A percentile compares a stretch with the other conserved stretches of the same genome.
These are phyloP conservation scores for Colletotrichum plurivorum DNA, from an alignment of 2,329 filamentous ascomycete genomes.

Conservation along the genomic window DNA sequence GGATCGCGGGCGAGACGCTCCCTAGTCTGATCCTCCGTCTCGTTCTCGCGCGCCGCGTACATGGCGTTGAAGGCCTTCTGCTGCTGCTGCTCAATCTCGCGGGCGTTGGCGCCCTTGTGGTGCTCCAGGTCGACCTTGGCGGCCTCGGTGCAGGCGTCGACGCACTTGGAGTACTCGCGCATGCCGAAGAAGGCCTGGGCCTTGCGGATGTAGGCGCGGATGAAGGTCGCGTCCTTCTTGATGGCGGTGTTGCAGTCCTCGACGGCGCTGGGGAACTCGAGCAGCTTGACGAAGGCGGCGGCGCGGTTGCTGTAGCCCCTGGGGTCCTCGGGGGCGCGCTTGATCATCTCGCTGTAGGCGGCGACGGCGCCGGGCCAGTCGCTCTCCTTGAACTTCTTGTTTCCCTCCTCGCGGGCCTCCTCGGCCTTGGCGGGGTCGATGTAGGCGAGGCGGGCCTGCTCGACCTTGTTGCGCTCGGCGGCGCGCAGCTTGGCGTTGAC, in stretches of 20 bases:
- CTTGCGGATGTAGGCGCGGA: conserved; percentile 96
- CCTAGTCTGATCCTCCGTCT: conserved; percentile 96
- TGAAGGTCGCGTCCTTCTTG: conserved; percentile 91
- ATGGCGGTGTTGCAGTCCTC: conserved; percentile 94
- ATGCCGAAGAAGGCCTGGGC: conserved; percentile 96
- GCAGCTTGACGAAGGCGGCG: conserved; percentile 95
- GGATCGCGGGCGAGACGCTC: conserved; percentile 92
- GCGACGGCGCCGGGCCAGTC: conserved; percentile 97
- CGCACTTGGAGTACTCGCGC: conserved; percentile 96
- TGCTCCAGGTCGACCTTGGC: conserved; percentile 79
- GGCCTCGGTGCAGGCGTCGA: conserved; percentile 91
- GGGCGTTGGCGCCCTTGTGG: conserved; percentile 80
- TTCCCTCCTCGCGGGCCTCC: conserved; percentile 93
- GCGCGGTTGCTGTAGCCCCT: conserved; percentile 98
- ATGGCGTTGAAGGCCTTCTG: conserved; percentile 93
- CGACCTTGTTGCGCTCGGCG: conserved; percentile 88
- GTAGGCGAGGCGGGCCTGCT: conserved; percentile 83
- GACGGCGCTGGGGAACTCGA: conserved; percentile 94
- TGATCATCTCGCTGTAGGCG: conserved; percentile 96
- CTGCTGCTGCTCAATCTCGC: conserved; percentile 94
- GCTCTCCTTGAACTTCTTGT: conserved; percentile 95
- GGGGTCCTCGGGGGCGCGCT: conserved; percentile 92
- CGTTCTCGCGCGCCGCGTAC: conserved; percentile 91
- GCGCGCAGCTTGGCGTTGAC: conserved; percentile 92
- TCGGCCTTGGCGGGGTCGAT: conserved; percentile 93